Conservation (phyloP, 2,329 filamentous ascomycete genomes). For the Botryotinia calthae region DNA sequence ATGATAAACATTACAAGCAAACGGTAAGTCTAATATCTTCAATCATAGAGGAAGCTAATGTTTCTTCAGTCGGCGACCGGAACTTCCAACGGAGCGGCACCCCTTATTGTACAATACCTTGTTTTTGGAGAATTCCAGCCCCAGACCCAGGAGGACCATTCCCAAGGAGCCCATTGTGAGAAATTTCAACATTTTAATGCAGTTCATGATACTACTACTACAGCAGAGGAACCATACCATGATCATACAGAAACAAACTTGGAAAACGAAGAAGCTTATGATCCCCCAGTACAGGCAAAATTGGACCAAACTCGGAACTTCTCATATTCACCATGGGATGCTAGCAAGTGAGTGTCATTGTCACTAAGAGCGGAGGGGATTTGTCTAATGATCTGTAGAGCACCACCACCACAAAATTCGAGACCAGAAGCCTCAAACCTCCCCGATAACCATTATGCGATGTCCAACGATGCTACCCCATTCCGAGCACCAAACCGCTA, state of each 20-base stretch:
- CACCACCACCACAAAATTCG: conserved; percentile 60
- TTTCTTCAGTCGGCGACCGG: conserved; percentile 31
- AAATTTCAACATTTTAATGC: conserved; percentile 26
- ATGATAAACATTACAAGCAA: conserved; percentile 76
- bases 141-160: conserved; percentile 22
- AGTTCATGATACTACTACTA: conserved; percentile 3
- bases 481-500: conserved; percentile 77
- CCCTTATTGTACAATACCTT: conserved; percentile 37
- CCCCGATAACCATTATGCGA: conserved; percentile 73
- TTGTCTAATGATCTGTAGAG: conserved; percentile 35
- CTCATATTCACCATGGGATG: conserved; percentile 42
- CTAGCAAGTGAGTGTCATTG: conserved; percentile 48
- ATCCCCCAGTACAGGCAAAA: conserved; percentile 32
- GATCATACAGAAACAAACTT: conserved; percentile 21
- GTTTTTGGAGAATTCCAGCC: conserved; percentile 39
- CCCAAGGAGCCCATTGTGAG: conserved; percentile 32
- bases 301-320: conserved; percentile 23
- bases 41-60: conserved; percentile 18
- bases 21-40: conserved; percentile 42
- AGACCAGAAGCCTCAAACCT: conserved; percentile 85
- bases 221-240: conserved; percentile 29
- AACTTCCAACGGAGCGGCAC: conserved; percentile 24
- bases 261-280: conserved; percentile 36
- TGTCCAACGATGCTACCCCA: conserved; percentile 71
- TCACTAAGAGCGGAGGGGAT: conserved; percentile 32